Conservation (phyloP, 208 protist species). For the Wallacemonas sp. region DNA sequence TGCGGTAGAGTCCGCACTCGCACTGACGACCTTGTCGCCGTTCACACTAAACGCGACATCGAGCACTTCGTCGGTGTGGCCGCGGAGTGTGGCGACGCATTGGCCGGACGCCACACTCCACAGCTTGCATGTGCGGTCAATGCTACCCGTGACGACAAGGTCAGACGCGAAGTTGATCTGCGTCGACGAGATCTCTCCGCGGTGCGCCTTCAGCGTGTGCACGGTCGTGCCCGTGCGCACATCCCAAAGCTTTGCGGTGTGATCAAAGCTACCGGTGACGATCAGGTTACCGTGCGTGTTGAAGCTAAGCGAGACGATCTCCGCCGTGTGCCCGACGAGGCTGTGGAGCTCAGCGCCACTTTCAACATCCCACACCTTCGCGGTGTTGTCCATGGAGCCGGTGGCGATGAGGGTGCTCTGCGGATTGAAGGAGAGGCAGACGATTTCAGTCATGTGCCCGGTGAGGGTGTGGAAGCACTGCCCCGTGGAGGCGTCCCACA, state of each 20-base stretch:
- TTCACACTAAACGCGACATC: slow-evolving; percentile 91
- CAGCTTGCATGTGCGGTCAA: slow-evolving; percentile 94
- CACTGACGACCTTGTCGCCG: slow-evolving; percentile 90
- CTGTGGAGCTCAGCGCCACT: slow-evolving; percentile 88
- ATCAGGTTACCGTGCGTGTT: slow-evolving; percentile 88
- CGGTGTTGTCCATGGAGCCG: slow-evolving; percentile 95
- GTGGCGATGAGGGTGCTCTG: slow-evolving; percentile 91
- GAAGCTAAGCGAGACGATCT: slow-evolving; percentile 94
- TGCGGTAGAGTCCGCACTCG: slow-evolving; percentile 93
- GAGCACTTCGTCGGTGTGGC: slow-evolving; percentile 94
- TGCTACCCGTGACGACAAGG: slow-evolving; percentile 90
- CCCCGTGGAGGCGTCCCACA: slow-evolving; percentile 92
- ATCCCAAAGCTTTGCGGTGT: slow-evolving; percentile 94
- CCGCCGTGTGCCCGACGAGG: slow-evolving; percentile 91
- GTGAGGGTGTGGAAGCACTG: slow-evolving; percentile 89
- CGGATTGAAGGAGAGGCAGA: slow-evolving; percentile 94
- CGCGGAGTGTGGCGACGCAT: slow-evolving; percentile 87
- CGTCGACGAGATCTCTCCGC: slow-evolving; percentile 92
- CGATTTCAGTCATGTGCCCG: slow-evolving; percentile 95
- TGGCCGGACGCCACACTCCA: slow-evolving; percentile 93
- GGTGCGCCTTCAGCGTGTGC: slow-evolving; percentile 90
- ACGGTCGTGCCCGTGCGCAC: slow-evolving; percentile 82
- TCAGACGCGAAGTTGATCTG: slow-evolving; percentile 94
- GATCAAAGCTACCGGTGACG: slow-evolving; percentile 94
- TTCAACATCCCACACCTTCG: slow-evolving; percentile 93